Conservation (phyloP, 1,284 basidiomycete species). For the Microbotryum saponariae region DNA sequence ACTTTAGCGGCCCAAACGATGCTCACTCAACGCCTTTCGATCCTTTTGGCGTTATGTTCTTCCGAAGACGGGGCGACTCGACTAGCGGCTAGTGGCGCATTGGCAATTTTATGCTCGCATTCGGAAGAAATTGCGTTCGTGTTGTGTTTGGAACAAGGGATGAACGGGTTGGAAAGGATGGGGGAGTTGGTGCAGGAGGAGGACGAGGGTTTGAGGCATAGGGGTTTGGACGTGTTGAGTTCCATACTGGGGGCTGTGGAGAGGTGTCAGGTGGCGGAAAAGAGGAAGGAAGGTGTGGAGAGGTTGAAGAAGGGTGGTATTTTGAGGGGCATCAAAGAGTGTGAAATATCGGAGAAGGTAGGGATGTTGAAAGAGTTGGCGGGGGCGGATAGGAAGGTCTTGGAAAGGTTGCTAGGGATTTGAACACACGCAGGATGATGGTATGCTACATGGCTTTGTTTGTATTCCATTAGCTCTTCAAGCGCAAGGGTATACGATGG, state of each 20-base stretch:
- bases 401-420: too few species aligned
- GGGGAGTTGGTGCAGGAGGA: not conserved
- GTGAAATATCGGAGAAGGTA: too few species aligned
- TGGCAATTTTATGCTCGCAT: conserved; percentile 1
- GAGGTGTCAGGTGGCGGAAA: not conserved
- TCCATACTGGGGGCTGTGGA: conserved; percentile 1
- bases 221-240: not conserved
- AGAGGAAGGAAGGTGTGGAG: conserved; percentile 3
- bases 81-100: not conserved
- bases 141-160: conserved; percentile 1
- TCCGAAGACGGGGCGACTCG: conserved; percentile 38
- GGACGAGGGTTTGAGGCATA: not conserved
- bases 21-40: too few species aligned
- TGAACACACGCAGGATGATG: too few species aligned
- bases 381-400: too few species aligned
- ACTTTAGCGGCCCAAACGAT: conserved; percentile 17
- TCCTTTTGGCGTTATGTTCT: too few species aligned
- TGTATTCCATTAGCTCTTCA: too few species aligned
- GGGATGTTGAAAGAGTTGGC: too few species aligned
- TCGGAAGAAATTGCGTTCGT: conserved; percentile 6
- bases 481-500: too few species aligned
- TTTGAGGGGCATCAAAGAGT: too few species aligned
- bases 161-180: not conserved
- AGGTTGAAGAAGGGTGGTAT: not conserved
- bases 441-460: too few species aligned